Conservation (phyloP, 345 rosid species). For the Eucalyptus regnans region DNA sequence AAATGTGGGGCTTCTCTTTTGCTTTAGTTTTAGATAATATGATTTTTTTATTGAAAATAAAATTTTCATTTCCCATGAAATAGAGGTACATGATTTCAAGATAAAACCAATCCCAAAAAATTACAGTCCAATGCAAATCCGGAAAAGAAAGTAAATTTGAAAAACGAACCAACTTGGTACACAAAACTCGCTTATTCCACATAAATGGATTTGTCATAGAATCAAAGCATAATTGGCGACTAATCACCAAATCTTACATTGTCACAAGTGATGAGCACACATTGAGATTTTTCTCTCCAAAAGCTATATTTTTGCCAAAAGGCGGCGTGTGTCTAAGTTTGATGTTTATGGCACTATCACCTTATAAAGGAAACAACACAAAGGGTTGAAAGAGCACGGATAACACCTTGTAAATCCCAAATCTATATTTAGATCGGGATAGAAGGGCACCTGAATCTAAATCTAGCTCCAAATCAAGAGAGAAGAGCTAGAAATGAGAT, state of each 20-base stretch:
- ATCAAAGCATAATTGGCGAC: background rate
- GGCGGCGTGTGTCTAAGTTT: accelerated
- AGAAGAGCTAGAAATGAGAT: too few species aligned
- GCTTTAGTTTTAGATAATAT: too few species aligned
- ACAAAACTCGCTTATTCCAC: background rate
- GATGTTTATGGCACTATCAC: background rate
- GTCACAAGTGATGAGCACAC: background rate
- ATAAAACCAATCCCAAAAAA: background rate
- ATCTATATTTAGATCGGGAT: too few species aligned
- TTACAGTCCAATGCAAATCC: background rate
- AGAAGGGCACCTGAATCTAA: too few species aligned
- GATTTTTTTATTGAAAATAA: too few species aligned
- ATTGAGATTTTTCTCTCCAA: background rate
- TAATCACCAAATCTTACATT: too few species aligned
- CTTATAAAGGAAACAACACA: background rate
- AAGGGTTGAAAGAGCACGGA: background rate
- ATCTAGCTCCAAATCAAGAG: background rate
- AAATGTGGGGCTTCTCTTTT: background rate
- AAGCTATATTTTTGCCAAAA: too few species aligned
- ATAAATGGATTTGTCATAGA: background rate
- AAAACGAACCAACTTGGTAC: too few species aligned
- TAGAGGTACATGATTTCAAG: background rate
- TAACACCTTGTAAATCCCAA: too few species aligned
- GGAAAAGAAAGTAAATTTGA: too few species aligned
- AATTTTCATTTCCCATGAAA: background rate